These are phyloP conservation scores for Aspergillus ruber DNA, from an alignment of 2,329 filamentous ascomycete species.

Conservation along the genomic window DNA sequence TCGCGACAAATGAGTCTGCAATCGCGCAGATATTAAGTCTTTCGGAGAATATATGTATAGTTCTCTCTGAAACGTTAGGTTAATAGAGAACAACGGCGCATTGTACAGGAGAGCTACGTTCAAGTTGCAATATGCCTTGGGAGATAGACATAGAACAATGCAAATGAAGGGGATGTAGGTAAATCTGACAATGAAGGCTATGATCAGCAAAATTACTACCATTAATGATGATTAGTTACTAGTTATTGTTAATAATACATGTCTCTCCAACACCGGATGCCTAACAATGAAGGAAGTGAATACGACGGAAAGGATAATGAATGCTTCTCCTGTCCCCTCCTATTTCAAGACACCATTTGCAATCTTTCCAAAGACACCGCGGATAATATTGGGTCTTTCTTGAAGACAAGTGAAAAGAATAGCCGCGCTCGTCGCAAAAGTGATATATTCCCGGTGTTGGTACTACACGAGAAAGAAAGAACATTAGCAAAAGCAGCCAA, in stretches of 20 bases:
- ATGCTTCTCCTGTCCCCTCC: not conserved
- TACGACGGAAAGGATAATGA: not conserved
- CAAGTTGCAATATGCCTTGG: no score
- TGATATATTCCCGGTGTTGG: conserved; percentile 61
- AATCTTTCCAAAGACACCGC: conserved; percentile 62
- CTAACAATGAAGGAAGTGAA: not conserved
- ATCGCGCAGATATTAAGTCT: no score
- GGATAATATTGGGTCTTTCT: conserved; percentile 57
- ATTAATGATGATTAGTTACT: not conserved
- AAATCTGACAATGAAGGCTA: not conserved
- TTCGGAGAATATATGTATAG: no score
- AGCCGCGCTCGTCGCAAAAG: conserved; percentile 62
- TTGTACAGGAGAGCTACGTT: no score
- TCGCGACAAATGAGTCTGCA: no score
- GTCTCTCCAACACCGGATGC: not conserved
- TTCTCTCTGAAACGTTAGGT: no score
- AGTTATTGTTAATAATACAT: not conserved
- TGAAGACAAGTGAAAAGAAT: conserved; percentile 62
- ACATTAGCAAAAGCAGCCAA: conserved; percentile 13
- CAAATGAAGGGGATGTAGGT: not conserved
- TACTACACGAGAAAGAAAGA: conserved; percentile 37
- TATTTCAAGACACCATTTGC: conserved; percentile 21
- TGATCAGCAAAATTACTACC: not conserved
- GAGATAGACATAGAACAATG: no score
- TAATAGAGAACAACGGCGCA: no score